phyloP scores from a whole-genome alignment of 495 filamentous ascomycete genomes.

The Cudoniella acicularis region DNA sequence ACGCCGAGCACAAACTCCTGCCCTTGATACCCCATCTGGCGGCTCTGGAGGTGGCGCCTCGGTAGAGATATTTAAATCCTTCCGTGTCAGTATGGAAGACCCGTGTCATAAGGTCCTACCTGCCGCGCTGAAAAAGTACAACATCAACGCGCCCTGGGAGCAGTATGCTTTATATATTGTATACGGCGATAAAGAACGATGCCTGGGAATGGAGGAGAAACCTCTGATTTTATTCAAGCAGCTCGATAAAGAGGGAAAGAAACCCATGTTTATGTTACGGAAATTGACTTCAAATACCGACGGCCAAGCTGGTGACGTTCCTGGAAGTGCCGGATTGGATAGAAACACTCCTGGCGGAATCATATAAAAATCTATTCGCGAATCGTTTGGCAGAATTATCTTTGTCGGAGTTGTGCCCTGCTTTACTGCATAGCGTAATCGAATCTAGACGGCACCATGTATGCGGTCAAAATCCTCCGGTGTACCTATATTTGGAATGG shows the following conservation, averaged over 20 bases:
- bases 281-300: conserved; percentile 47
- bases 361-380: conserved; percentile 34
- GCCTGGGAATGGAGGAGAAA: conserved; percentile 85
- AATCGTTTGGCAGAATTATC: neutral
- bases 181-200: conserved; percentile 94
- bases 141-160: conserved; percentile 95
- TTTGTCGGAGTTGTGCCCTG: conserved; percentile 11
- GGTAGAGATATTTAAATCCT: conserved; percentile 97
- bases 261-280: conserved; percentile 98
- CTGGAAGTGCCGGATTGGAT: conserved; percentile 45
- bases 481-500: neutral
- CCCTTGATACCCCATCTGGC: conserved; percentile 42
- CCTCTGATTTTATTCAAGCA: conserved; percentile 96
- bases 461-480: neutral
- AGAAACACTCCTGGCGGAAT: conserved; percentile 45
- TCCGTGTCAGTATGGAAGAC: conserved; percentile 95
- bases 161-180: conserved; percentile 98
- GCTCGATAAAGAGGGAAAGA: conserved; percentile 90
- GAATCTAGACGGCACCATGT: neutral
- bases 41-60: conserved; percentile 36
- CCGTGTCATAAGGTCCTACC: conserved; percentile 96
- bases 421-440: conserved; percentile 19
- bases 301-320: conserved; percentile 34
- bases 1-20: conserved; percentile 48
- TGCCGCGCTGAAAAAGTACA: conserved; percentile 93